Evolutionary conservation across 1,284 basidiomycete species (phyloP).

Genomic region (Pyrrhoderma lamaoense): DNA sequence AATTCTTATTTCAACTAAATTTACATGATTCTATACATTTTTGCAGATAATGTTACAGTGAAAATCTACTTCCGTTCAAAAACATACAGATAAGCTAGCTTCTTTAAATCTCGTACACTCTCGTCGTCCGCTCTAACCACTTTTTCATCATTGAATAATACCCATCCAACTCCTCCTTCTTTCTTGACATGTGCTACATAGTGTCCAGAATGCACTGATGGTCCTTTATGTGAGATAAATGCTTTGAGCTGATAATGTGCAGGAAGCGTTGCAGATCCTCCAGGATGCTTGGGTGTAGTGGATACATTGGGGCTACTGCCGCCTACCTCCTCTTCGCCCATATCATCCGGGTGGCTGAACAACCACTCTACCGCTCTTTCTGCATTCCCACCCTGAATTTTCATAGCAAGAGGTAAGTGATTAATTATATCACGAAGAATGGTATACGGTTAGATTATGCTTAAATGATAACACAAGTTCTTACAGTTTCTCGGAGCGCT

Average conservation of each 20-base stretch:
- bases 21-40: no score
- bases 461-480: constrained; percentile 24
- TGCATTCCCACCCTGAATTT: constrained; percentile 54
- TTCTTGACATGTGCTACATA: constrained; percentile 79
- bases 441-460: no score
- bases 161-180: constrained; percentile 55
- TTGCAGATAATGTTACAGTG: no score
- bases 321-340: constrained; percentile 51
- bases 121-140: constrained; percentile 80
- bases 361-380: constrained; percentile 95
- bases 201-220: constrained; percentile 90
- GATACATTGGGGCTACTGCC: constrained; percentile 22
- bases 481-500: constrained; percentile 80
- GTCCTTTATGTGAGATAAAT: constrained; percentile 96
- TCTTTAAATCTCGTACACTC: constrained; percentile 66
- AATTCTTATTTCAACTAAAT: no score
- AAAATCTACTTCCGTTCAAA: constrained; percentile 54
- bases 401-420: not conserved
- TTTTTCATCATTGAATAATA: constrained; percentile 94
- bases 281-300: constrained; percentile 25
- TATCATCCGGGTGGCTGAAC: constrained; percentile 91
- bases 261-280: constrained; percentile 57
- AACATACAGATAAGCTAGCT: constrained; percentile 83
- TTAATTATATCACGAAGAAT: not conserved
- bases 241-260: constrained; percentile 79